Conservation (phyloP, 1,284 basidiomycete species). For the Ceratobasidium sp. region DNA sequence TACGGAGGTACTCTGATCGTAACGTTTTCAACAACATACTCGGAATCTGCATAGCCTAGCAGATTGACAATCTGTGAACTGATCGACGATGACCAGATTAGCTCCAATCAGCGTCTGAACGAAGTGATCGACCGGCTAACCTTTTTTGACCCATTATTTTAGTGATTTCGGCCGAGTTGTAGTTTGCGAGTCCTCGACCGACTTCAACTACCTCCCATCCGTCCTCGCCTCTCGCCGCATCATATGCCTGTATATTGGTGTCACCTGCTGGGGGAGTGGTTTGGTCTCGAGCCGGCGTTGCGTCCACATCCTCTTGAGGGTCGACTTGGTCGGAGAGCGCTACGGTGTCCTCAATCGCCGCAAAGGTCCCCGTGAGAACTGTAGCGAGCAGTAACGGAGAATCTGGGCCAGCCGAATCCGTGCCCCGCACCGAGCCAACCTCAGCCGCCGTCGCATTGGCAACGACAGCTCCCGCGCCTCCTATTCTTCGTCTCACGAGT, state of each 20-base stretch:
- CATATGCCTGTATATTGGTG: background rate
- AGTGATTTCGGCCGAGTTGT: conserved; percentile 92
- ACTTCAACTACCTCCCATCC: conserved; percentile 87
- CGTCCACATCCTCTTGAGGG: background rate
- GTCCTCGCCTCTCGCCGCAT: conserved; percentile 57
- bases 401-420: conserved; percentile 33
- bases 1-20: conserved; percentile 61
- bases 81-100: conserved; percentile 44
- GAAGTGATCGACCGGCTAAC: conserved; percentile 59
- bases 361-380: conserved; percentile 24
- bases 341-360: conserved; percentile 28
- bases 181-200: conserved; percentile 93
- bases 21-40: conserved; percentile 95
- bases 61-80: conserved; percentile 85
- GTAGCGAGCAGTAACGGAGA: conserved; percentile 40
- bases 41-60: conserved; percentile 93
- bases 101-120: conserved; percentile 15
- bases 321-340: conserved; percentile 17
- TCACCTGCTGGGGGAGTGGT: background rate
- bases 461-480: conserved; percentile 41
- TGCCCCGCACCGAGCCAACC: conserved; percentile 46
- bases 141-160: conserved; percentile 91
- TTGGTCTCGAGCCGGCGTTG: background rate
- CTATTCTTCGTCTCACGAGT: conserved; percentile 61
- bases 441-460: conserved; percentile 59